Percentiles rank a stretch among this genome's conserved stretches.
Conservation (phyloP, 129 eudicot species). For the Kitagawia praeruptora region DNA sequence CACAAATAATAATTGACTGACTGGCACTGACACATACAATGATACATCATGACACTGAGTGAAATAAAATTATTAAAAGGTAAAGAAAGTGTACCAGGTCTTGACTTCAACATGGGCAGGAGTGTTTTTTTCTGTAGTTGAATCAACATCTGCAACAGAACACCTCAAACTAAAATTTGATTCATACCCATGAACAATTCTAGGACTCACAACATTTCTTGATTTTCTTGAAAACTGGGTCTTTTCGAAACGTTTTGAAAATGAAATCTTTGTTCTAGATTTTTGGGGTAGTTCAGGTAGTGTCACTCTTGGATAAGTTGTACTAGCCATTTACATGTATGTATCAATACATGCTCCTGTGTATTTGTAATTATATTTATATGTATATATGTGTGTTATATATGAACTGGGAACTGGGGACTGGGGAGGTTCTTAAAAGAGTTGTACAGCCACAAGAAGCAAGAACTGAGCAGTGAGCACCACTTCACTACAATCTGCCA, state of each 20-base stretch:
- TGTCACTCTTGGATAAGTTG: not conserved
- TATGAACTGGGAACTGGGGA: not conserved
- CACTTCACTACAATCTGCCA: not conserved
- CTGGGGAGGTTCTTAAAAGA: not conserved
- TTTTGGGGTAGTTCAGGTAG: slow-evolving; percentile 27
- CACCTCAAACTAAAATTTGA: slow-evolving; percentile 21
- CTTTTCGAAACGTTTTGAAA: not conserved
- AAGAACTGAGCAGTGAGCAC: not conserved
- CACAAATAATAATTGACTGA: too few species aligned
- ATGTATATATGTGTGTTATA: not conserved
- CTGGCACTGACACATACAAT: too few species aligned
- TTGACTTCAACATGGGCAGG: slow-evolving; percentile 29
- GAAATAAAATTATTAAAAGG: not conserved
- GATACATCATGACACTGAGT: too few species aligned
- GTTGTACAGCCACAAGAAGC: not conserved
- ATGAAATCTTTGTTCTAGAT: slow-evolving; percentile 12
- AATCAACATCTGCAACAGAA: slow-evolving; percentile 20
- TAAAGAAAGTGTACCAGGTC: slow-evolving; percentile 34
- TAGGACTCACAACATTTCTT: not conserved
- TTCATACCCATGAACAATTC: not conserved
- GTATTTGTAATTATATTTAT: not conserved
- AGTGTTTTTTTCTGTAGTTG: slow-evolving; percentile 6
- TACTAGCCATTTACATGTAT: not conserved
- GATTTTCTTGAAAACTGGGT: slow-evolving; percentile 12
- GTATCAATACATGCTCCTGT: not conserved